These are phyloP conservation scores for Macrocystidia cucumis DNA, from an alignment of 1,284 basidiomycete species.

Conservation along the genomic window DNA sequence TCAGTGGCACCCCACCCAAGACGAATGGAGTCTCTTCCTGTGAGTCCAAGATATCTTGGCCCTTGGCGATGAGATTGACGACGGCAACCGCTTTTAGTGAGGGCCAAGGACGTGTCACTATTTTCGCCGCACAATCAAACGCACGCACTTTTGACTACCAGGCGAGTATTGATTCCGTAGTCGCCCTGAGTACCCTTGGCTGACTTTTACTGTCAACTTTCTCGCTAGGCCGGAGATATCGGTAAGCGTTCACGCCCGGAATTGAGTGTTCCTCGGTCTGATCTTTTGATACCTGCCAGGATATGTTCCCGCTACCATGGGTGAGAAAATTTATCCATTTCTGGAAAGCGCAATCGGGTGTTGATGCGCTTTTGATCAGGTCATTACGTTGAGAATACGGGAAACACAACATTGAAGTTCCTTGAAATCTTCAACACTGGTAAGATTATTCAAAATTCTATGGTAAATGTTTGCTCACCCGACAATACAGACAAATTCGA, in stretches of 20 bases:
- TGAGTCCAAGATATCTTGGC: constrained; percentile 14
- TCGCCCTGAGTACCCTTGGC: not conserved
- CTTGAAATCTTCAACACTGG: constrained; percentile 61
- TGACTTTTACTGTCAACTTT: constrained; percentile 1
- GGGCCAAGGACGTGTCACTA: constrained; percentile 51
- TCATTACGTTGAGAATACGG: constrained; percentile 68
- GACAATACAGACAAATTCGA: constrained; percentile 38
- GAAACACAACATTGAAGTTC: constrained; percentile 53
- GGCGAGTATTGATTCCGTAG: constrained; percentile 18
- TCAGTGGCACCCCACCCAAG: constrained; percentile 69
- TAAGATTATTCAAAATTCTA: constrained; percentile 15
- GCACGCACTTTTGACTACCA: constrained; percentile 66
- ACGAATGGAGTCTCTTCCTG: constrained; percentile 60
- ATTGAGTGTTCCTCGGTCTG: not conserved
- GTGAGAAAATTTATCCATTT: constrained; percentile 16
- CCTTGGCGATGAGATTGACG: constrained; percentile 4
- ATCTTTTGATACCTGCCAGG: constrained; percentile 18
- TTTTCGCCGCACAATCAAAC: constrained; percentile 54
- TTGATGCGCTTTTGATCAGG: no score
- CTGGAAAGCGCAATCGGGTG: no score
- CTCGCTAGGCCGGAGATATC: constrained; percentile 49
- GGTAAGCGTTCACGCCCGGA: constrained; percentile 24
- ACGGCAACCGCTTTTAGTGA: constrained; percentile 28
- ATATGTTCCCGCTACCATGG: constrained; percentile 52
- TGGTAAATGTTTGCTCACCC: constrained; percentile 1